Conservation (phyloP, 805 yeast genomes). For the Candida railenensis region DNA sequence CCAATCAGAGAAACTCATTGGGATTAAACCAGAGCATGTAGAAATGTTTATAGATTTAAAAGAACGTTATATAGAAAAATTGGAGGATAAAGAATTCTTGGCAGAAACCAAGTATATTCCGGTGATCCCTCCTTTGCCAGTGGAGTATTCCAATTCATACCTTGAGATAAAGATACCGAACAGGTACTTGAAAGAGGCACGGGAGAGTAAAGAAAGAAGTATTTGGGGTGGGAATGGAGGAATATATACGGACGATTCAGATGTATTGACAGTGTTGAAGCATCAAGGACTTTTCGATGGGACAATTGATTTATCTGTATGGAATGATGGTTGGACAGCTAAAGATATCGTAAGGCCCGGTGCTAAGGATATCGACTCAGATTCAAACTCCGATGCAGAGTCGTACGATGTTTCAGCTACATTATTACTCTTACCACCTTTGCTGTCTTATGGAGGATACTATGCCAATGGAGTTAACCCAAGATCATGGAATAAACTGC, state of each 20-base stretch:
- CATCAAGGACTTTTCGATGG: constrained; percentile 69
- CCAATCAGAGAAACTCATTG: constrained; percentile 29
- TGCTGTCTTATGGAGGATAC: constrained; percentile 63
- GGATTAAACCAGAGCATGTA: constrained; percentile 30
- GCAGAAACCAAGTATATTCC: constrained; percentile 31
- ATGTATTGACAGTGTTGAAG: constrained; percentile 67
- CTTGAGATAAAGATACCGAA: constrained; percentile 59
- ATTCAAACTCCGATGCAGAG: constrained; percentile 30
- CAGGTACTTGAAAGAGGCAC: constrained; percentile 18
- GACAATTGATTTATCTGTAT: constrained; percentile 25
- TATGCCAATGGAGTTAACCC: constrained; percentile 70
- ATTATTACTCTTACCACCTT: constrained; percentile 63
- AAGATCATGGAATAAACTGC: constrained; percentile 59
- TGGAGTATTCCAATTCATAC: constrained; percentile 37
- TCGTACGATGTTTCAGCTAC: constrained; percentile 55
- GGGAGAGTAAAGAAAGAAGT: constrained; percentile 20
- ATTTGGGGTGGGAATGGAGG: constrained; percentile 84
- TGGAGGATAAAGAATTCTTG: constrained; percentile 21
- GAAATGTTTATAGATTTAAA: constrained; percentile 28
- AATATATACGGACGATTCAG: constrained; percentile 91
- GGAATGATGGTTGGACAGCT: constrained; percentile 33
- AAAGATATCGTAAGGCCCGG: constrained; percentile 14
- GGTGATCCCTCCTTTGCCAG: constrained; percentile 35
- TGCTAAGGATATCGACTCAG: constrained; percentile 20
- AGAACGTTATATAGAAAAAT: constrained; percentile 21